Evolutionary conservation across 73 alveolate genomes (phyloP).

Genomic region (Paramecium caudatum): DNA sequence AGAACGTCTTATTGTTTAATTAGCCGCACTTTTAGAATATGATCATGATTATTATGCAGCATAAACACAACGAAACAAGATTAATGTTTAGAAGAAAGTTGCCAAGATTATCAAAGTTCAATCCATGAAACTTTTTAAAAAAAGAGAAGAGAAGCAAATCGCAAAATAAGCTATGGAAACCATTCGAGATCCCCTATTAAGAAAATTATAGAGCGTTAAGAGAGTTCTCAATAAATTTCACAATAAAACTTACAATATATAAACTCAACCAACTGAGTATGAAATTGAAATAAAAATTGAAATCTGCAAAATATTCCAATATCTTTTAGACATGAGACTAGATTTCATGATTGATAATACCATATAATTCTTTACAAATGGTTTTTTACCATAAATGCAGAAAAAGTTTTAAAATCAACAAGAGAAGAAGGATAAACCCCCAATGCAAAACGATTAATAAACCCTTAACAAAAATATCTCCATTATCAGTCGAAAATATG

Average conservation of each 20-base stretch:
- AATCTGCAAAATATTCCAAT: conserved; percentile 43
- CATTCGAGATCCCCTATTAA: conserved; percentile 40
- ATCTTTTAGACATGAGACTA: conserved; percentile 39
- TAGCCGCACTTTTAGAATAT: conserved; percentile 19
- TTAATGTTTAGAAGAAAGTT: neutral
- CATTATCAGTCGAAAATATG: too few relatives aligned
- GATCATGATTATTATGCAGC: conserved; percentile 53
- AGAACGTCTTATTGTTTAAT: neutral
- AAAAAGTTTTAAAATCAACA: too few relatives aligned
- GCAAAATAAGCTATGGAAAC: neutral
- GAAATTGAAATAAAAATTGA: conserved; percentile 66
- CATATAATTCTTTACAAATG: neutral
- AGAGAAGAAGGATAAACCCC: too few relatives aligned
- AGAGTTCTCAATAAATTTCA: neutral
- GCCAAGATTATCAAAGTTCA: neutral
- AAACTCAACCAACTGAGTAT: conserved; percentile 38
- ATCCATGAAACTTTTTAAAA: conserved; percentile 24
- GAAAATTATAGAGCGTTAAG: conserved; percentile 8
- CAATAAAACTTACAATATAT: conserved; percentile 19
- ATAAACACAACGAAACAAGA: neutral
- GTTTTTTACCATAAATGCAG: neutral
- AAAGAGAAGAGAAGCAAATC: neutral
- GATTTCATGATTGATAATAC: conserved; percentile 66
- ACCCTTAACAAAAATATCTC: too few relatives aligned
- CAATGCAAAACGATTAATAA: too few relatives aligned